Base-by-base conservation (phyloP, 1,284 basidiomycete genomes). In the Farysia itapuensis region DNA sequence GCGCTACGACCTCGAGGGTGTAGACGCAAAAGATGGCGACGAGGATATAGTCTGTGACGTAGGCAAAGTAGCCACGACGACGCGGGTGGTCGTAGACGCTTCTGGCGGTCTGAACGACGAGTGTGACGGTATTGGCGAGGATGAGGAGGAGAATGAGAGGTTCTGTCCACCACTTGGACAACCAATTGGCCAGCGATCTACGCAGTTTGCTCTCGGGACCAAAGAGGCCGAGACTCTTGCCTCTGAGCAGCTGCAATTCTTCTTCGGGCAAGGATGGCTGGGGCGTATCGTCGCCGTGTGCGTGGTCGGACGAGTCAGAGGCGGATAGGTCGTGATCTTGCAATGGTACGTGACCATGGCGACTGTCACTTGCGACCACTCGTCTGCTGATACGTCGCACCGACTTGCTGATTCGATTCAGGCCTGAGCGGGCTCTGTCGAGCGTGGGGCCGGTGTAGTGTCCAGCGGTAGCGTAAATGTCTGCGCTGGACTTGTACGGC, bases 1-100 rank as follows among this genome's bases (percentile, higher is more conserved):
- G 86, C 30, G 89, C 89, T 52, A 89, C 81, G 42, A 89, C 85
- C 79, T 98, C 94, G 29, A 95, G 50, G 85, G 91, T 93, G 81
- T 92, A 97, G 59, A 90, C 67, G 60, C 85, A 79, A 77, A 97
- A 97, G 45, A 97, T 79, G 24, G 72, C 82, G 72, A 97, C 89
- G 15, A 97, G 80, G 16, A 82, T 85, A 69, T 84, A 86, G 77
- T 97, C 92, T 67, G 91, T 87, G 90, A 92, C 94, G 12, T 78
- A 69, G 48, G 86, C 85, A 78, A 96, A 95, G 78, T 88, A 96
- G 5, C 89, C 90, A 25, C 78, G 77, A 23, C 68, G 49, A 64
- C 77, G 42, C 12, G 81, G 79, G 5, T 79, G 67, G 52, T 78
- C 39, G 81, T 84, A 74, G 71, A 83, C 63, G 73, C 79, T 51